phyloP scores from a whole-genome alignment of 805 yeast species.

The Hanseniaspora occidentalis region DNA sequence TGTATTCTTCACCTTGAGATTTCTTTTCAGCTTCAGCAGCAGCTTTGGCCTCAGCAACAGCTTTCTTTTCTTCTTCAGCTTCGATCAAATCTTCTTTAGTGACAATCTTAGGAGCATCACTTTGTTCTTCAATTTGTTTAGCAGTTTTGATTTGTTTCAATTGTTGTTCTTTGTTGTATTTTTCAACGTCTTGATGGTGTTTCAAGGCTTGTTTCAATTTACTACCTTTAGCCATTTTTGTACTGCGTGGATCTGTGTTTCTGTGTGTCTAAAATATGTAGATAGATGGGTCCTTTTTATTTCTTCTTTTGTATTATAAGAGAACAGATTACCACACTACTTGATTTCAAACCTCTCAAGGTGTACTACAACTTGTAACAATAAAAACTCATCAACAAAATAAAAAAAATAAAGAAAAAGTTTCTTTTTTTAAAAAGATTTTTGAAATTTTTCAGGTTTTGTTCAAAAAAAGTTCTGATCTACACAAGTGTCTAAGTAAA shows the following conservation, averaged over 20 bases:
- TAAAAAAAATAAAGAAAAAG: too few relatives aligned
- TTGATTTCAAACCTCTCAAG: too few relatives aligned
- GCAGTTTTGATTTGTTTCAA: slow-evolving; percentile 14
- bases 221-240: slow-evolving; percentile 21
- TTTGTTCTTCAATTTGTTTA: slow-evolving; percentile 11
- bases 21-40: slow-evolving; percentile 9
- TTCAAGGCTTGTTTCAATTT: slow-evolving; percentile 20
- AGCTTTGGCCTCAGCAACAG: slow-evolving; percentile 9
- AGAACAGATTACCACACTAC: too few relatives aligned
- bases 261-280: not conserved
- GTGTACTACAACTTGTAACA: too few relatives aligned
- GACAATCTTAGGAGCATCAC: slow-evolving; percentile 23
- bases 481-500: too few relatives aligned
- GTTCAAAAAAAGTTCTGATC: too few relatives aligned
- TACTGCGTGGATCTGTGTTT: not conserved
- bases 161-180: slow-evolving; percentile 13
- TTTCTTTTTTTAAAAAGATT: too few relatives aligned
- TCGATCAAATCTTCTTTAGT: slow-evolving; percentile 20
- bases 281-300: not conserved
- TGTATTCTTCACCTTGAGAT: slow-evolving; percentile 26
- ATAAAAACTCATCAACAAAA: too few relatives aligned
- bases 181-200: slow-evolving; percentile 17
- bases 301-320: too few relatives aligned
- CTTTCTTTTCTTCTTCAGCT: slow-evolving; percentile 10
- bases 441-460: too few relatives aligned